These are phyloP conservation scores for Amphibolis antarctica DNA, from an alignment of 106 monocot genomes.

Conservation along the genomic window DNA sequence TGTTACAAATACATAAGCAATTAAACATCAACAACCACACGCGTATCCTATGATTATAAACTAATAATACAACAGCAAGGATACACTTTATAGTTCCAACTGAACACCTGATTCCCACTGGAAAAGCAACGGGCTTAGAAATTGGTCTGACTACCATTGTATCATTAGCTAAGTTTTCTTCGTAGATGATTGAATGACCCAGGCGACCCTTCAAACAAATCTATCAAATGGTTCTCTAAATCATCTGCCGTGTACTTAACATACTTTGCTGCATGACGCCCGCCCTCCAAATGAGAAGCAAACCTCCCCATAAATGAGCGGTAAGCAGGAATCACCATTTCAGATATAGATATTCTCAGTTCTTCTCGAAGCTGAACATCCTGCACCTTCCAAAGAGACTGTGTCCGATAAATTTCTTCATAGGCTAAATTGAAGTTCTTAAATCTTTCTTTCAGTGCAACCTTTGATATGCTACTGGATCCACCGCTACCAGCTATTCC, in stretches of 20 bases:
- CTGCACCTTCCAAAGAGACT: constrained; percentile 49
- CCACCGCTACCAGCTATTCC: constrained; percentile 32
- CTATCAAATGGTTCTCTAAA: constrained; percentile 45
- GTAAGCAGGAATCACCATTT: constrained; percentile 57
- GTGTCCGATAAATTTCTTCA: constrained; percentile 52
- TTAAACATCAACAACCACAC: neutral
- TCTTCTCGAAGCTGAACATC: constrained; percentile 66
- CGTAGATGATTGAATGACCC: constrained; percentile 5
- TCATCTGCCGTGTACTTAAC: constrained; percentile 64
- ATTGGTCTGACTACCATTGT: neutral
- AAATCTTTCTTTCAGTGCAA: constrained; percentile 62
- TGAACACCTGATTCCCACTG: neutral
- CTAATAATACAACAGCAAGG: neutral
- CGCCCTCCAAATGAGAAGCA: constrained; percentile 41
- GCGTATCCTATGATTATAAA: constrained; percentile 1
- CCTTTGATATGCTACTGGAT: constrained; percentile 25
- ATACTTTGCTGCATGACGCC: constrained; percentile 33
- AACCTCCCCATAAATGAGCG: constrained; percentile 59
- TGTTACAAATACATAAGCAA: neutral
- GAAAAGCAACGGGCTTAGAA: neutral
- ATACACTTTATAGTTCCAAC: constrained; percentile 3
- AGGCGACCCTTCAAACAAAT: constrained; percentile 60
- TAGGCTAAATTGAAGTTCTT: constrained; percentile 60
- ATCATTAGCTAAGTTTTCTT: constrained; percentile 19
- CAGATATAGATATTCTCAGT: constrained; percentile 57